Conservation (phyloP, 345 rosid genomes). For the Schrenkiella parvula region DNA sequence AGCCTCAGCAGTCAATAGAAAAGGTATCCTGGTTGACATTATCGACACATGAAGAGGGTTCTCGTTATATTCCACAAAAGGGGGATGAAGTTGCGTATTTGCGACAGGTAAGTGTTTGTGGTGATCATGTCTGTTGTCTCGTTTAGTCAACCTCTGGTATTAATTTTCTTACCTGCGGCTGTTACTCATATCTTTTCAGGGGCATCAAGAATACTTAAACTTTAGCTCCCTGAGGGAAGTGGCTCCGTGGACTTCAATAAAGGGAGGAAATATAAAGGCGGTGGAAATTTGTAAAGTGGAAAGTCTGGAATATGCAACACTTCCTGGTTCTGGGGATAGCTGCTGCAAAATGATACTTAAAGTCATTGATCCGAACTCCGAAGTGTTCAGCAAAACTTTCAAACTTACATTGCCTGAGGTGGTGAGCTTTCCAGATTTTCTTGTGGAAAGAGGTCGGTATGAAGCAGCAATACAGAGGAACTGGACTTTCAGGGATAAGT, state of each 20-base stretch:
- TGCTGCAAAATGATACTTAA: slow-evolving; percentile 91
- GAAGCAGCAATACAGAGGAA: slow-evolving; percentile 71
- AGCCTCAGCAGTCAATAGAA: slow-evolving; percentile 46
- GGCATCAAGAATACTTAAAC: slow-evolving; percentile 75
- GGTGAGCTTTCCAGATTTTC: slow-evolving; percentile 86
- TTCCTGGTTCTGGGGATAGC: slow-evolving; percentile 95
- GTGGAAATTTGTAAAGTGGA: slow-evolving; percentile 86
- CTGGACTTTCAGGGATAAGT: slow-evolving; percentile 89
- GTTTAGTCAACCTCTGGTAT: slow-evolving; percentile 13
- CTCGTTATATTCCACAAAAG: slow-evolving; percentile 85
- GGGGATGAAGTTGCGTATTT: slow-evolving; percentile 86
- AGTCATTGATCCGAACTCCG: slow-evolving; percentile 68
- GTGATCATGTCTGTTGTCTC: not conserved
- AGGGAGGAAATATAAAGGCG: slow-evolving; percentile 56
- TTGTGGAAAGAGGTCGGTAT: slow-evolving; percentile 90
- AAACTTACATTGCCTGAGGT: slow-evolving; percentile 80
- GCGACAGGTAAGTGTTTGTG: slow-evolving; percentile 64
- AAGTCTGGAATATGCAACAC: slow-evolving; percentile 76
- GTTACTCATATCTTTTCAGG: slow-evolving; percentile 50
- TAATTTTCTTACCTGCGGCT: not conserved
- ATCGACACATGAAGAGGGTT: slow-evolving; percentile 77
- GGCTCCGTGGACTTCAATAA: slow-evolving; percentile 67
- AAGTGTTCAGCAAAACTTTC: slow-evolving; percentile 48
- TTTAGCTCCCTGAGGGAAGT: slow-evolving; percentile 45
- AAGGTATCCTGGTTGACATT: slow-evolving; percentile 82